Percentiles rank a stretch among this genome's conserved stretches.
Conservation (phyloP, 2,329 filamentous ascomycete species). For the Boeremia exigua region DNA sequence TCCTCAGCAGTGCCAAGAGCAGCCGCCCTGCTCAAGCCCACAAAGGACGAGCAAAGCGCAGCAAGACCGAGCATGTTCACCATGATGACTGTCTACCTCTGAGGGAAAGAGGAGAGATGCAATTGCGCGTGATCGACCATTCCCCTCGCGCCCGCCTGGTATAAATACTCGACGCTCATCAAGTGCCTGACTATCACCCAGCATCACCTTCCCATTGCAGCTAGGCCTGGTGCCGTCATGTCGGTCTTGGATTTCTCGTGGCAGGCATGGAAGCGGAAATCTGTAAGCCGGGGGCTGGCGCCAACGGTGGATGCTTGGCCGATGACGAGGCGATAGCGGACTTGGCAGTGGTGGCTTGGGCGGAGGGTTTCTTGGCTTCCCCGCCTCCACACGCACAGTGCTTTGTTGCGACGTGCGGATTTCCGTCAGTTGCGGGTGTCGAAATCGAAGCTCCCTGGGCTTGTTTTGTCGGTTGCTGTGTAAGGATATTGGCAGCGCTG, state of each 20-base stretch:
- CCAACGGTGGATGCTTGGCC: conserved; percentile 19
- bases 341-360: conserved; percentile 23
- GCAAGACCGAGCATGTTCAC: conserved; percentile 20
- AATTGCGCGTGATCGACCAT: conserved; percentile 4
- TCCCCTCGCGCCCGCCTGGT: not conserved
- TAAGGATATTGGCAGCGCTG: not conserved
- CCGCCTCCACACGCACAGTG: not conserved
- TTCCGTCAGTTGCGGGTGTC: no score
- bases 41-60: conserved; percentile 24
- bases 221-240: conserved; percentile 9
- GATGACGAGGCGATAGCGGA: conserved; percentile 19
- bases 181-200: conserved; percentile 7
- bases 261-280: conserved; percentile 9
- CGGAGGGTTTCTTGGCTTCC: conserved; percentile 13
- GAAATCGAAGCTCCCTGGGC: no score
- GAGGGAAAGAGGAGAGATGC: not conserved
- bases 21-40: conserved; percentile 30
- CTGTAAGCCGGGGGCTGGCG: conserved; percentile 4
- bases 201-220: conserved; percentile 12
- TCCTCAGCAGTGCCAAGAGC: conserved; percentile 35
- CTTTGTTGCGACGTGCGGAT: not conserved
- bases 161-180: conserved; percentile 7
- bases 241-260: conserved; percentile 9
- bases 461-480: not conserved
- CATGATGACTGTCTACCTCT: conserved; percentile 16